Evolutionary conservation across 129 eudicot species (phyloP).

Genomic region (Saposhnikovia divaricata): DNA sequence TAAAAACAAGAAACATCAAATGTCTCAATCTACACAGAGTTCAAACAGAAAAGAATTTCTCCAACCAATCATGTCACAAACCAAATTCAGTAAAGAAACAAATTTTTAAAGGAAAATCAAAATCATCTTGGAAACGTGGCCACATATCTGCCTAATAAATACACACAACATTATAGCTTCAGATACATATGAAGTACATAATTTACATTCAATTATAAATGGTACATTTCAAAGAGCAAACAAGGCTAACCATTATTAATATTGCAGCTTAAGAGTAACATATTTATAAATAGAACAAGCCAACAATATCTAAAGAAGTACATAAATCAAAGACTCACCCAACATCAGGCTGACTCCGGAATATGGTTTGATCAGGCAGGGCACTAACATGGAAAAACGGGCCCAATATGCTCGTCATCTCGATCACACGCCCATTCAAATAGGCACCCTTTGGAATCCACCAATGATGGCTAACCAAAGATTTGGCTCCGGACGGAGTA

Average conservation of each 20-base stretch:
- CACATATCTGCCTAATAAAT: not conserved
- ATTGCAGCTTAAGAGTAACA: not conserved
- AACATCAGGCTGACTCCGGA: constrained; percentile 89
- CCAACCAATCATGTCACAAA: not conserved
- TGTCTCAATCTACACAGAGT: not conserved
- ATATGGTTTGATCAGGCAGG: constrained; percentile 69
- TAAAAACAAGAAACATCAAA: not conserved
- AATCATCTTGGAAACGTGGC: not conserved
- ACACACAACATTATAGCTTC: constrained; percentile 3
- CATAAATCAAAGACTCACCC: constrained; percentile 48
- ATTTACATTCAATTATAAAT: not conserved
- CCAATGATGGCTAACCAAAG: constrained; percentile 83
- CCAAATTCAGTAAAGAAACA: not conserved
- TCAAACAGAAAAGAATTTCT: not conserved
- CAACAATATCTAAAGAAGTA: not conserved
- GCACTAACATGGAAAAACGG: constrained; percentile 98
- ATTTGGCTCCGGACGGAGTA: constrained; percentile 66
- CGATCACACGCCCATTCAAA: constrained; percentile 78
- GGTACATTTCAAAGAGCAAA: not conserved
- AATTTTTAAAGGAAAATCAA: not conserved
- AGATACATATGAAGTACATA: not conserved
- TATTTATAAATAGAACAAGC: not conserved
- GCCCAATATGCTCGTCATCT: constrained; percentile 91
- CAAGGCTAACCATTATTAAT: not conserved
- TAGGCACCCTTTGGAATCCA: constrained; percentile 79